Conservation (phyloP, 352 stramenopile species). For the Phytophthora citricola region DNA sequence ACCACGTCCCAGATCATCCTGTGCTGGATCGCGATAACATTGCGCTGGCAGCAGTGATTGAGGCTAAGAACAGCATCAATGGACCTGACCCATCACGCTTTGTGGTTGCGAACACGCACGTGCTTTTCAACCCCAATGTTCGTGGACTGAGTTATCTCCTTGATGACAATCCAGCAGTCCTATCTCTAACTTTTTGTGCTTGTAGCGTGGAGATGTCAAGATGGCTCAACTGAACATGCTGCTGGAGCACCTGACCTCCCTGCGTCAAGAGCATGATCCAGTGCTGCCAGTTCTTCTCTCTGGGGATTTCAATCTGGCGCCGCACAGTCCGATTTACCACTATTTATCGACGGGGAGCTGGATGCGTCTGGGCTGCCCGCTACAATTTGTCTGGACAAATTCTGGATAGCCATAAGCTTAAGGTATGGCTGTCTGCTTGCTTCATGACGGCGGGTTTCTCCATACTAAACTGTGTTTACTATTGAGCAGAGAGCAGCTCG, state of each 20-base stretch:
- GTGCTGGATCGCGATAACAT: slow-evolving; percentile 71
- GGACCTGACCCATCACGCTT: slow-evolving; percentile 37
- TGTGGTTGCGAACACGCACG: slow-evolving; percentile 68
- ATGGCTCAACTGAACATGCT: slow-evolving; percentile 65
- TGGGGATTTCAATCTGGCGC: slow-evolving; percentile 74
- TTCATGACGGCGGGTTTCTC: not conserved
- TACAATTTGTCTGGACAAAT: slow-evolving; percentile 60
- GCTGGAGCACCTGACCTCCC: slow-evolving; percentile 39
- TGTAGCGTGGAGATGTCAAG: slow-evolving; percentile 72
- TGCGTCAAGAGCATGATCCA: slow-evolving; percentile 23
- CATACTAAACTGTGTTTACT: not conserved
- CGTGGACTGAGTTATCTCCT: slow-evolving; percentile 5
- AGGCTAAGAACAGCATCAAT: slow-evolving; percentile 28
- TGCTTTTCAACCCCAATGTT: slow-evolving; percentile 78
- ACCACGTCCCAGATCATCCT: slow-evolving; percentile 45
- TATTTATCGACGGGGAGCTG: slow-evolving; percentile 53
- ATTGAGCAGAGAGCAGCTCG: slow-evolving; percentile 37
- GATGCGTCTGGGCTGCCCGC: slow-evolving; percentile 52
- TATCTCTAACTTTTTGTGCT: slow-evolving; percentile 8
- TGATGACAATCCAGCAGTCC: not conserved
- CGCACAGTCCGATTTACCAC: slow-evolving; percentile 71
- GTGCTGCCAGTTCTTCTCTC: slow-evolving; percentile 57
- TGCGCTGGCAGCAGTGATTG: slow-evolving; percentile 54
- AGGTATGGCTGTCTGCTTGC: slow-evolving; percentile 22
- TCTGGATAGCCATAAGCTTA: slow-evolving; percentile 23